A percentile compares a stretch with the other conserved stretches of the same genome.
phyloP scores from a whole-genome alignment of 495 filamentous ascomycete genomes.

The Opeltia flavorubescens region DNA sequence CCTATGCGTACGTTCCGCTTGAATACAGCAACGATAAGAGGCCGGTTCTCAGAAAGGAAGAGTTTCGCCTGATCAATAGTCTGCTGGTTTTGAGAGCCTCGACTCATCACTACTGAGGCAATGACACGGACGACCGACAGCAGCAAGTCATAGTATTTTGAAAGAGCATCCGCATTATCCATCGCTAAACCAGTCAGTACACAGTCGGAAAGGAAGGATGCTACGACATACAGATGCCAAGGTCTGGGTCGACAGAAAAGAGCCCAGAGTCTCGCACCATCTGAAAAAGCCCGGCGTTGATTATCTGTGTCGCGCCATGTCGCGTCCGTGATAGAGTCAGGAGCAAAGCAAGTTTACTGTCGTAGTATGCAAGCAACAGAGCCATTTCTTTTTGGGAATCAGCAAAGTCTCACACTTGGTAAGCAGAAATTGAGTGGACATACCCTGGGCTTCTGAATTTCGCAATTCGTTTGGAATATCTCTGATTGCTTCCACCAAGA shows the following conservation, averaged over 20 bases:
- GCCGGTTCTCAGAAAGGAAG: conserved; percentile 69
- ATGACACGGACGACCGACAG: conserved; percentile 72
- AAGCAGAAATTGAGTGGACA: conserved; percentile 12
- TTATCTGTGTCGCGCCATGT: conserved; percentile 60
- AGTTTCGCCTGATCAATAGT: conserved; percentile 54
- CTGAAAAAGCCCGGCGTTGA: conserved; percentile 81
- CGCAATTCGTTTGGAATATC: conserved; percentile 51
- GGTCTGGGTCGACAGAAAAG: conserved; percentile 85
- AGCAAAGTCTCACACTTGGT: background rate
- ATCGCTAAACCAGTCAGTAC: conserved; percentile 29
- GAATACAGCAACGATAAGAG: conserved; percentile 72
- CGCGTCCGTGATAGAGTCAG: conserved; percentile 69
- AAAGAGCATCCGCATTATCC: conserved; percentile 55
- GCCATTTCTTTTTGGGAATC: conserved; percentile 30
- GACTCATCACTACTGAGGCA: conserved; percentile 57
- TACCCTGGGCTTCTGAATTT: conserved; percentile 36
- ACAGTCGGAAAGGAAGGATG: conserved; percentile 14
- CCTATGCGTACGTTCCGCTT: conserved; percentile 80
- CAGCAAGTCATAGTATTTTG: conserved; percentile 71
- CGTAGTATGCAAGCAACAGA: conserved; percentile 46
- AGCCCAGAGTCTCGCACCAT: conserved; percentile 62
- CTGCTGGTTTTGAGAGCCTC: conserved; percentile 67
- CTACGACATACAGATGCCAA: conserved; percentile 54
- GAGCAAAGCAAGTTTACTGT: conserved; percentile 71
- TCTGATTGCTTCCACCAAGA: conserved; percentile 74